Evolutionary conservation across 345 rosid genomes (phyloP), one percentile per base, ranked within the genome.

Genomic region (Geranium rotundifolium): DNA sequence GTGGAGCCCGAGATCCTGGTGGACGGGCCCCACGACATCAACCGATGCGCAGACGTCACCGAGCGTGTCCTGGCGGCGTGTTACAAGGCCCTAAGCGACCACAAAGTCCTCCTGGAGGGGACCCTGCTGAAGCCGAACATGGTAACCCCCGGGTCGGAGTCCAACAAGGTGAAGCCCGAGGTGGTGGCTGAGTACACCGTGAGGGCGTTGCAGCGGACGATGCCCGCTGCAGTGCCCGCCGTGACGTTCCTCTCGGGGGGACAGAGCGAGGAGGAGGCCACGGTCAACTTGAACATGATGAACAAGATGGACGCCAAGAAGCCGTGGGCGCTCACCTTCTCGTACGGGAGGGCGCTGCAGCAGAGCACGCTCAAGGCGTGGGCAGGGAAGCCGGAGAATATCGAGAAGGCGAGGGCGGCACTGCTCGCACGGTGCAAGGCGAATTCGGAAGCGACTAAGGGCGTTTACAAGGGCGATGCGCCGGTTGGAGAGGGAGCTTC

Each of bases 211-310:
- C 73, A 59, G 68, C 61, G 73, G 57, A 70, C 68, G 17, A 64
- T 70, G 17, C 73, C 73, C 4, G 56, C 69, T 4, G 73, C 68
- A 0, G 73, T 70, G 5, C 73, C 68, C 0, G 73, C 62, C 4
- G 41, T 70, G n/a, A 68, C 60, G 68, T 70, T 70, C 65, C 67
- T 70, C 19, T 70, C 73, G 4, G 73, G 73, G 1, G 69, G 73
- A 18, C 73, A 70, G 61, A 70, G 73, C 57, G 73, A 70, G 65
- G 73, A 70, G 69, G 69, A 65, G 69, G 73, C 73, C 8, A 70
- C 73, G 29, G 61, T 64, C 20, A 60, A 70, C 60, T 61, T 70
- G 46, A 70, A 70, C 30, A 68, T 68, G 31, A 70, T 70, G 73
- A 70, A 70, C 69, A 60, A 64, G 29, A 19, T 65, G 17, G 7